Evolutionary conservation across 2,329 filamentous ascomycete species (phyloP), one percentile per base, ranked within the genome.

Genomic region (Fusarium succisae): DNA sequence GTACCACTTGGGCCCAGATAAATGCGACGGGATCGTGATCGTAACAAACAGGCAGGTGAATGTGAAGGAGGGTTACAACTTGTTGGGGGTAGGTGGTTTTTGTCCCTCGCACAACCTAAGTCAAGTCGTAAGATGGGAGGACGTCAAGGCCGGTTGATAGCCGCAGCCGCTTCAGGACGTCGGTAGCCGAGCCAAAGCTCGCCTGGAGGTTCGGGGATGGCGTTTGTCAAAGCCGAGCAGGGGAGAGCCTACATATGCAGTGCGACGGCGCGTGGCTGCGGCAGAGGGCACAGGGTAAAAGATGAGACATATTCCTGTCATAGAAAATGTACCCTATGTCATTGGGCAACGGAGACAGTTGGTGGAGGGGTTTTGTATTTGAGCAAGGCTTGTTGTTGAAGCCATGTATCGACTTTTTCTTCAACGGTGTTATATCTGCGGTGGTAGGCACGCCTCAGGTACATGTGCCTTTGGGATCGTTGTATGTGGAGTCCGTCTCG

Each of bases 151-250:
- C 43, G 61, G 63, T 62, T 61, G 63, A 74, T 66, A 67, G 45
- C 65, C 67, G 61, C 59, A 51, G 45, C 65, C 70, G 63, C 60
- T 56, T 65, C 63, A 67, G 70, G 66, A 65, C 59, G 66, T 77
- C 76, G 76, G 76, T 77, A 77, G 70, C 76, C 76, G 76, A 77
- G 75, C 73, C 67, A 66, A 73, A 63, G 50, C 65, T 77, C 75
- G 73, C 73, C 56, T 60, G 68, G 66, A 67, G 37, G 61, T 75
- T 75, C 74, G 74, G 74, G 64, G 66, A 66, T 73, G 70, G 70
- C 66, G 70, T 60, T 61, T 44, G 48, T 63, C 69, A 73, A 73
- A 73, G 61, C 73, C 75, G 73, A 77, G 72, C 61, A 67, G 51
- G 66, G 72, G 69, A 18, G 38, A 32, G 18, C 24, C 47, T 60